phyloP scores from a whole-genome alignment of 2,329 filamentous ascomycete species.

The Dactylellina parvicollis region DNA sequence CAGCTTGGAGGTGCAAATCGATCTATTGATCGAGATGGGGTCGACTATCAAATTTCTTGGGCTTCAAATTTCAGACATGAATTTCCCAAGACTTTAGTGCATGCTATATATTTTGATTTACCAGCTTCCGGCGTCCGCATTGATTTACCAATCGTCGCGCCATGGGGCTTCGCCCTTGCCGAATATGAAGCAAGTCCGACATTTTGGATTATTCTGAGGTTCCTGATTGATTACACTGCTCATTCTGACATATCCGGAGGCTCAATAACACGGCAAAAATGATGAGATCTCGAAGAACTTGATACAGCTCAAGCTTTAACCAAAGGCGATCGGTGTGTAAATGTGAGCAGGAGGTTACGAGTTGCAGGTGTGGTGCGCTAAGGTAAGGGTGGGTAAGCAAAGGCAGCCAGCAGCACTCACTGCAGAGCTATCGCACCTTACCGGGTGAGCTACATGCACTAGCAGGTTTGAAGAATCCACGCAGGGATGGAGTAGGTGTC shows the following conservation, averaged over 20 bases:
- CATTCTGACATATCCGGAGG: slow-evolving; percentile 34
- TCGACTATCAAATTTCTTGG: slow-evolving; percentile 26
- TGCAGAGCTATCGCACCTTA: slow-evolving; percentile 42
- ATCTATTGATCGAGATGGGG: slow-evolving; percentile 33
- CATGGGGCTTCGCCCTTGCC: slow-evolving; percentile 22
- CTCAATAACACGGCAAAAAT: slow-evolving; percentile 9
- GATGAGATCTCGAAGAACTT: slow-evolving; percentile 26
- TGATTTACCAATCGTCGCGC: slow-evolving; percentile 39
- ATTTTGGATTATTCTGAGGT: slow-evolving; percentile 11
- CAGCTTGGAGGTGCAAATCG: too few species aligned
- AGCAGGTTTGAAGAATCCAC: slow-evolving; percentile 28
- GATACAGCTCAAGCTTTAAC: slow-evolving; percentile 47
- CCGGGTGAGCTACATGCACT: slow-evolving; percentile 27
- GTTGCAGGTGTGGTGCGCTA: slow-evolving; percentile 27
- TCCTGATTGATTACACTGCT: slow-evolving; percentile 30
- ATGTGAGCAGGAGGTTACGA: slow-evolving; percentile 38
- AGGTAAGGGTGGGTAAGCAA: slow-evolving; percentile 50
- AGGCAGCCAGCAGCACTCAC: slow-evolving; percentile 41
- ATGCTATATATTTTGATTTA: slow-evolving; percentile 31
- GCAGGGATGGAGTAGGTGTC: slow-evolving; percentile 33
- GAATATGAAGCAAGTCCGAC: slow-evolving; percentile 15
- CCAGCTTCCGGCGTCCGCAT: slow-evolving; percentile 33
- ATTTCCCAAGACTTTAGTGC: slow-evolving; percentile 13
- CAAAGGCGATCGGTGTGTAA: slow-evolving; percentile 18
- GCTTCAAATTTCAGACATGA: slow-evolving; percentile 31